Evolutionary conservation across 192 early-diverging fungal species (phyloP).

Genomic region (Coemansia asiatica): DNA sequence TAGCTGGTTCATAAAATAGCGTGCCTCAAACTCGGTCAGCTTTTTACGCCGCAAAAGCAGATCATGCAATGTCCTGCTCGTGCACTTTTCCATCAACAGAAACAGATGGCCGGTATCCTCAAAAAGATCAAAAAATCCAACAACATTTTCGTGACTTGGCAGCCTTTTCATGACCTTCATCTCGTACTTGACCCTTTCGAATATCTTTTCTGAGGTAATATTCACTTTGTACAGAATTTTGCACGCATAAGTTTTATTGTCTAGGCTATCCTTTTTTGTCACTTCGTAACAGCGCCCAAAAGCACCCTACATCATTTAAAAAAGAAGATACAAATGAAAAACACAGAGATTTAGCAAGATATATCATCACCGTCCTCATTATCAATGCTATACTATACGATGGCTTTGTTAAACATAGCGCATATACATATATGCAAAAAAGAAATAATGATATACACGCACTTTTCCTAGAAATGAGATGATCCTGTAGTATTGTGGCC

Average conservation of each 20-base stretch:
- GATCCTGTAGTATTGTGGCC: slow-evolving; percentile 22
- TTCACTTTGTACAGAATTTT: slow-evolving; percentile 59
- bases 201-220: slow-evolving; percentile 47
- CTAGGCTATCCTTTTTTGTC: slow-evolving; percentile 26
- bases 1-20: slow-evolving; percentile 83
- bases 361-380: background rate
- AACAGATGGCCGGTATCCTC: slow-evolving; percentile 88
- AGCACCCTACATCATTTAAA: slow-evolving; percentile 66
- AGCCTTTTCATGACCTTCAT: slow-evolving; percentile 52
- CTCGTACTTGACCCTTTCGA: slow-evolving; percentile 54
- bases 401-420: background rate
- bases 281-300: slow-evolving; percentile 86
- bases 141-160: slow-evolving; percentile 75
- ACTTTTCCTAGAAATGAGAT: slow-evolving; percentile 43
- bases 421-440: background rate
- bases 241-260: slow-evolving; percentile 61
- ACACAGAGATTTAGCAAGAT: background rate
- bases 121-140: slow-evolving; percentile 77
- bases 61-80: slow-evolving; percentile 81
- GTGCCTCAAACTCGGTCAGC: slow-evolving; percentile 86
- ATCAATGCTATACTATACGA: background rate
- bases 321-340: background rate
- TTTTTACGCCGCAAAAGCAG: slow-evolving; percentile 74
- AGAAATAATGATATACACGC: slow-evolving; percentile 2
- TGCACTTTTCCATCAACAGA: slow-evolving; percentile 90